phyloP scores from a whole-genome alignment of 2,329 filamentous ascomycete genomes.

The Capronia epimyces region DNA sequence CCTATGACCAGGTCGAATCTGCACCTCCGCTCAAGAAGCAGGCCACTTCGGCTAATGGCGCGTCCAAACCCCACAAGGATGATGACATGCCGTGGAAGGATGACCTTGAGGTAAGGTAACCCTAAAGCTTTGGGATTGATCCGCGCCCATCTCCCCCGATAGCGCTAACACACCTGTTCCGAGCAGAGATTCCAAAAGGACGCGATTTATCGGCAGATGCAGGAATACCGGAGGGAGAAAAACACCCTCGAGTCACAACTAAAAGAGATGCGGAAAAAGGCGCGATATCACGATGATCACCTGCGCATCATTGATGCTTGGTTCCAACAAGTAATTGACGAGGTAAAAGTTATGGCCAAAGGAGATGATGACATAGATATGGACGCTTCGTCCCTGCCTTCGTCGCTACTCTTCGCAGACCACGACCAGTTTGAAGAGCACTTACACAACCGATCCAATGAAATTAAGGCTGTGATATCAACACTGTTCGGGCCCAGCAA shows the following conservation, averaged over 20 bases:
- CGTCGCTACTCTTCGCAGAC: slow-evolving; percentile 52
- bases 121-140: slow-evolving; percentile 7
- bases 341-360: slow-evolving; percentile 36
- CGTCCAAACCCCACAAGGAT: slow-evolving; percentile 55
- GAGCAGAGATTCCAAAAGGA: slow-evolving; percentile 83
- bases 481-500: slow-evolving; percentile 54
- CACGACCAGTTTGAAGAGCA: slow-evolving; percentile 67
- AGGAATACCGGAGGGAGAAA: slow-evolving; percentile 92
- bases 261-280: slow-evolving; percentile 70
- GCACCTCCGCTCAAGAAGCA: slow-evolving; percentile 89
- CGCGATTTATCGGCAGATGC: slow-evolving; percentile 95
- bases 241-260: slow-evolving; percentile 73
- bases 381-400: slow-evolving; percentile 42
- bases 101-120: slow-evolving; percentile 65
- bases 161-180: slow-evolving; percentile 7
- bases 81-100: slow-evolving; percentile 65
- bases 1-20: slow-evolving; percentile 71
- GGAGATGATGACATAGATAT: slow-evolving; percentile 28
- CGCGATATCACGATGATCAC: slow-evolving; percentile 84
- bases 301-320: slow-evolving; percentile 84
- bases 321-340: slow-evolving; percentile 77
- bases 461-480: slow-evolving; percentile 69
- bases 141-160: neutral
- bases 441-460: slow-evolving; percentile 66
- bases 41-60: slow-evolving; percentile 69